Percentiles rank a stretch among this genome's conserved stretches.
phyloP scores from a whole-genome alignment of 768 basidiomycete genomes.

The Termitomyces sp. region DNA sequence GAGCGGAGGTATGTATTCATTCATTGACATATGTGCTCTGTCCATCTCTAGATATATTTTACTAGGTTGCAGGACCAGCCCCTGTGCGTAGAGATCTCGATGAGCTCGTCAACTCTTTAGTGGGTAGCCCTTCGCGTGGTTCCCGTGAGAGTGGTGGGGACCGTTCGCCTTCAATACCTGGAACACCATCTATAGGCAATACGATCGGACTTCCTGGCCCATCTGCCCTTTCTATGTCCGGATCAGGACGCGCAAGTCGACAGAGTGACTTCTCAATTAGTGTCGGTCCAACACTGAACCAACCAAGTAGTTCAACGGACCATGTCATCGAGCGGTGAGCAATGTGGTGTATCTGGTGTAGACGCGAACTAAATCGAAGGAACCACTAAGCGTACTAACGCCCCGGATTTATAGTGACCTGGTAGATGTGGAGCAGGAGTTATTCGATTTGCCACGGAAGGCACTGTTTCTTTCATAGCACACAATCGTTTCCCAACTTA shows the following conservation, averaged over 20 bases:
- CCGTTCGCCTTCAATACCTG: conserved; percentile 70
- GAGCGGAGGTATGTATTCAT: conserved; percentile 30
- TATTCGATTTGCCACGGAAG: conserved; percentile 87
- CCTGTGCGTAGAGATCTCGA: conserved; percentile 54
- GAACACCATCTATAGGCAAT: conserved; percentile 55
- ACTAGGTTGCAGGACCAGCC: conserved; percentile 36
- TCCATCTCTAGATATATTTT: neutral
- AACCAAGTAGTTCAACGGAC: conserved; percentile 56
- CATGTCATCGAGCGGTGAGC: conserved; percentile 67
- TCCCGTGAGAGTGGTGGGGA: conserved; percentile 59
- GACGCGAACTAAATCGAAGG: neutral
- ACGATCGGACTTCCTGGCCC: conserved; percentile 31
- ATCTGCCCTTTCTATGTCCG: conserved; percentile 31
- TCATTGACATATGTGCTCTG: neutral
- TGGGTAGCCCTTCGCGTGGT: conserved; percentile 37
- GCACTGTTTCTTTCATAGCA: conserved; percentile 31
- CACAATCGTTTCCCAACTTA: neutral
- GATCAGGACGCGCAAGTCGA: conserved; percentile 65
- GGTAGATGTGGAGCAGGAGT: conserved; percentile 85
- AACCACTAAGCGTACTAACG: conserved; percentile 46
- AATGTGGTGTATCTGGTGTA: neutral
- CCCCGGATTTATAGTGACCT: conserved; percentile 71
- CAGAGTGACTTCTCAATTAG: conserved; percentile 62
- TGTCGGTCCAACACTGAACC: conserved; percentile 40
- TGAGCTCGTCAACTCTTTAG: conserved; percentile 64